Percentiles rank a stretch among this genome's conserved stretches.
These are phyloP conservation scores for Vinca minor DNA, from an alignment of 257 asterid species.

Conservation along the genomic window DNA sequence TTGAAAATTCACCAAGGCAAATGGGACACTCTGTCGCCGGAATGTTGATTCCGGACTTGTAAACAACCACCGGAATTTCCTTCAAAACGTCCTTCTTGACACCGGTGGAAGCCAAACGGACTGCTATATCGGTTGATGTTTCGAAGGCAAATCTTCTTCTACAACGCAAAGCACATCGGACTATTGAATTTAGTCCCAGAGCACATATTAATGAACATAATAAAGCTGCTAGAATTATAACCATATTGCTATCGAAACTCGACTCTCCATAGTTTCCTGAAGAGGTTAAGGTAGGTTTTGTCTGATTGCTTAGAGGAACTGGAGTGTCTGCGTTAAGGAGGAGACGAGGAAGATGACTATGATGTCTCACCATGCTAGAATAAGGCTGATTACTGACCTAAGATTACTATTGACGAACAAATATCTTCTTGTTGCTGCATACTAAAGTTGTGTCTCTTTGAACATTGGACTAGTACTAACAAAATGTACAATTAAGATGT, in stretches of 20 bases:
- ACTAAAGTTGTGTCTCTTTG: too few relatives aligned
- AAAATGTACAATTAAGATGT: too few relatives aligned
- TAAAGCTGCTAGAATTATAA: slow-evolving; percentile 52
- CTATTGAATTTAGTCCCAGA: slow-evolving; percentile 46
- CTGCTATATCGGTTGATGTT: slow-evolving; percentile 16
- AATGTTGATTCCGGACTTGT: slow-evolving; percentile 14
- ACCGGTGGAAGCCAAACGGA: slow-evolving; percentile 15
- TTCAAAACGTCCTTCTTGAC: slow-evolving; percentile 29
- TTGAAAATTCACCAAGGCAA: slow-evolving; percentile 50
- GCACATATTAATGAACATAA: slow-evolving; percentile 57
- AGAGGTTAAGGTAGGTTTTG: background rate
- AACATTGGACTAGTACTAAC: too few relatives aligned
- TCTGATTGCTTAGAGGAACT: slow-evolving; percentile 5
- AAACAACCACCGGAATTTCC: slow-evolving; percentile 49
- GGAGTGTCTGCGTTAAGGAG: slow-evolving; percentile 7
- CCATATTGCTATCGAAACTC: slow-evolving; percentile 56
- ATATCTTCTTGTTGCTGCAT: too few relatives aligned
- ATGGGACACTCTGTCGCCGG: slow-evolving; percentile 48
- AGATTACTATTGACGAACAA: too few relatives aligned
- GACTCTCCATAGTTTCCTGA: slow-evolving; percentile 16
- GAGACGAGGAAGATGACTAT: slow-evolving; percentile 7
- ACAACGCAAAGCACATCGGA: slow-evolving; percentile 47
- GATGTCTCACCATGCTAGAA: slow-evolving; percentile 2
- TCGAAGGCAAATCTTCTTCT: slow-evolving; percentile 12
- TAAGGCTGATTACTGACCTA: too few relatives aligned